Evolutionary conservation across 306 rosid genomes (phyloP), one percentile per base, ranked within the genome.

Genomic region (Medicago ruthenica): DNA sequence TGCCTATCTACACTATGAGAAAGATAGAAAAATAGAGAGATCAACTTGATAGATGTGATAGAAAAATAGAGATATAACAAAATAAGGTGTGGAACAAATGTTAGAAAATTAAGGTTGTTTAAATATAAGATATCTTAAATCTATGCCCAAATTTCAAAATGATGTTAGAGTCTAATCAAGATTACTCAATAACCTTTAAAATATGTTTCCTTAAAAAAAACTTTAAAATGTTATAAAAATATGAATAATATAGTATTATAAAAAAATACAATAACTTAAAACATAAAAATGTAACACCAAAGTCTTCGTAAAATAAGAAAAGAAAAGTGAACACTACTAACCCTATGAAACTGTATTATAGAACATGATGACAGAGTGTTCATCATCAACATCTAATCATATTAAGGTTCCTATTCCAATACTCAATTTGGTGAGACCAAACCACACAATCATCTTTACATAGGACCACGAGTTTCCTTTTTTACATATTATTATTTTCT

Each of bases 381-480:
- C 27, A 48, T 18, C 17, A 14, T 22, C 44, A 70, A 7, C 57
- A 6, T 63, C 39, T 47, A 50, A 36, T 10, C 9, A 10, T 70
- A 21, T 9, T 42, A 41, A 40, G 36, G 47, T 65, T 48, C 57
- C 81, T 73, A 69, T 61, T 63, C 50, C 48, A 64, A 60, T 53
- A 40, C 72, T 50, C 41, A 76, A 45, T 16, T 53, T 76, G 65
- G 39, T 64, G 71, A 74, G 40, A 70, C 75, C 15, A 70, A 36
- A 70, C 55, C 61, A 4, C 54, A 36, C 13, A 53, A 80, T 73
- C 61, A 73, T 77, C 31, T 74, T 69, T n/a, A 77, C 10, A 77
- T 31, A 78, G 81, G 81, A 85, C 79, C 83, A 85, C 74, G 64
- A 55, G 45, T 76, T 62, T 27, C 24, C 17, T 47, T 37, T 14